Evolutionary conservation across 495 filamentous ascomycete species (phyloP).

Genomic region (Penicillium fimorum): DNA sequence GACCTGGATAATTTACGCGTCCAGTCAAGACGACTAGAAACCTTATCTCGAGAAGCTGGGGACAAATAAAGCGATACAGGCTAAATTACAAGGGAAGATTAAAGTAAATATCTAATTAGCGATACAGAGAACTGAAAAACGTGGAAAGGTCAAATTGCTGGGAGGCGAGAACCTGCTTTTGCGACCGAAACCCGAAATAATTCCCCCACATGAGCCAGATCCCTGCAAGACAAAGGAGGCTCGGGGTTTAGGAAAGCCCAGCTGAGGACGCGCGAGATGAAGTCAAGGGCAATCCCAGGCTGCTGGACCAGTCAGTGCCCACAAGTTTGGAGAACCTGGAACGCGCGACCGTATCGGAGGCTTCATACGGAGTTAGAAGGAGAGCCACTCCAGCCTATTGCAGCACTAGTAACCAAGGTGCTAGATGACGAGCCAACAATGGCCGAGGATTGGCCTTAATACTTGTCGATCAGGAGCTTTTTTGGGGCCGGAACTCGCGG

Average conservation of each 20-base stretch:
- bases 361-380: conserved; percentile 11
- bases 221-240: conserved; percentile 28
- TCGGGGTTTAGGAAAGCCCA: conserved; percentile 20
- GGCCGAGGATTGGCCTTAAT: conserved; percentile 12
- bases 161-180: conserved; percentile 29
- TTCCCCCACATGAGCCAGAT: conserved; percentile 29
- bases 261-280: conserved; percentile 24
- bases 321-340: conserved; percentile 23
- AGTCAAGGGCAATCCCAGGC: conserved; percentile 29
- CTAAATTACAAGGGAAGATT: background rate
- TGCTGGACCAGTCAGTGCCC: conserved; percentile 28
- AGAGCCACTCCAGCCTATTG: conserved; percentile 22
- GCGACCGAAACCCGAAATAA: conserved; percentile 10
- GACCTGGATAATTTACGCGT: background rate
- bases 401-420: conserved; percentile 23
- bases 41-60: conserved; percentile 24
- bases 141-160: conserved; percentile 14
- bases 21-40: conserved; percentile 23
- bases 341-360: conserved; percentile 32
- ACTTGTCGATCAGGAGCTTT: conserved; percentile 25
- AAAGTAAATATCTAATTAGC: conserved; percentile 16
- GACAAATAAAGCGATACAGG: conserved; percentile 15
- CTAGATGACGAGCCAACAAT: conserved; percentile 24
- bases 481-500: conserved; percentile 10
- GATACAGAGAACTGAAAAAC: conserved; percentile 18